Evolutionary conservation across 1,284 basidiomycete species (phyloP).

Genomic region (Microbotryum violaceum): DNA sequence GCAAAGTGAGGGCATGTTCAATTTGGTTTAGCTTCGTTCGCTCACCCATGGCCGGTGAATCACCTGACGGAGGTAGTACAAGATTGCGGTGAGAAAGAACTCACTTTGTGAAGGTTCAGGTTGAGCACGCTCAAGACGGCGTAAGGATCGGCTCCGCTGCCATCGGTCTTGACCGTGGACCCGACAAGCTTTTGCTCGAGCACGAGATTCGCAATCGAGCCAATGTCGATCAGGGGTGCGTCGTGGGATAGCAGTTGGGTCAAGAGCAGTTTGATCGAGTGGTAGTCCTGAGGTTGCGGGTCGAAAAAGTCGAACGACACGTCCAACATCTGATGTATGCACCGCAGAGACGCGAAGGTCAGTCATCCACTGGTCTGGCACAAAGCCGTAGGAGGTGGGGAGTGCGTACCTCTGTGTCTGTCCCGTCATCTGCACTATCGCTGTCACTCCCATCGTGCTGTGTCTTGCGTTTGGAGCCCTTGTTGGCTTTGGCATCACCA

Average conservation of each 20-base stretch:
- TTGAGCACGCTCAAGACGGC: conserved; percentile 70
- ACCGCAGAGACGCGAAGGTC: no score
- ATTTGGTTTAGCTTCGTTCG: no score
- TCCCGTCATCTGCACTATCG: no score
- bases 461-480: no score
- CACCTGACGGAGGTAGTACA: not conserved
- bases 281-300: conserved; percentile 73
- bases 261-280: conserved; percentile 72
- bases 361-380: no score
- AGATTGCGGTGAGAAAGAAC: conserved; percentile 19
- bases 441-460: no score
- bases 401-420: no score
- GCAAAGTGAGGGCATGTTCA: not conserved
- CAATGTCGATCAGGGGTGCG: conserved; percentile 59
- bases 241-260: conserved; percentile 75
- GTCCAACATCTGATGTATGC: conserved; percentile 50
- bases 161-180: conserved; percentile 87
- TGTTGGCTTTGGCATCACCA: no score
- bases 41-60: no score
- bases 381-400: no score
- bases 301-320: conserved; percentile 91
- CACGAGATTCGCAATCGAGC: conserved; percentile 69
- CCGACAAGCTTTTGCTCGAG: conserved; percentile 65
- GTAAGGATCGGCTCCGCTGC: conserved; percentile 40
- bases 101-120: conserved; percentile 64